A percentile compares a stretch with the other conserved stretches of the same genome.
These are phyloP conservation scores for Dendrobium huoshanense DNA, from an alignment of 106 monocot genomes.

Conservation along the genomic window DNA sequence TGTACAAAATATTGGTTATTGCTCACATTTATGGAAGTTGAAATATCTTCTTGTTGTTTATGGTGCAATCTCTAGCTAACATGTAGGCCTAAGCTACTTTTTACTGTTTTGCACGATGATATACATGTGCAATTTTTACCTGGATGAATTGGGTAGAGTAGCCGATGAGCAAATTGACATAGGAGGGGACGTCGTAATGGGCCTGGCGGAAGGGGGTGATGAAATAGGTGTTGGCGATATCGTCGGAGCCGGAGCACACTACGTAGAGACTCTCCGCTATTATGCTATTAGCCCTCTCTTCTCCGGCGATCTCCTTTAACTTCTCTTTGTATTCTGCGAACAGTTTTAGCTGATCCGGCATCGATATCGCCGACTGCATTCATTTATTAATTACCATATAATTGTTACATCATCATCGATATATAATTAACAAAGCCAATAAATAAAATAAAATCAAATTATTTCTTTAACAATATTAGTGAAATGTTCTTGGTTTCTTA, in stretches of 20 bases:
- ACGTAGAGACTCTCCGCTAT: constrained; percentile 31
- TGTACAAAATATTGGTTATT: too few relatives aligned
- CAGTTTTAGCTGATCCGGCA: constrained; percentile 36
- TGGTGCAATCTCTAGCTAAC: too few relatives aligned
- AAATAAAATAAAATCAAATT: too few relatives aligned
- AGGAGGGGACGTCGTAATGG: constrained; percentile 42
- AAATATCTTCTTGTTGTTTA: too few relatives aligned
- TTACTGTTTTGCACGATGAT: too few relatives aligned
- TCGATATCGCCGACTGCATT: constrained; percentile 41
- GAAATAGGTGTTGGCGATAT: constrained; percentile 54
- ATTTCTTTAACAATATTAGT: too few relatives aligned
- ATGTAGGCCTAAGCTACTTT: too few relatives aligned
- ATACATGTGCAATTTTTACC: constrained; percentile 21
- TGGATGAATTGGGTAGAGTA: constrained; percentile 34
- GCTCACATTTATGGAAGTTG: too few relatives aligned
- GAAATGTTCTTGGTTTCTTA: too few relatives aligned
- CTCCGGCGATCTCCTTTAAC: constrained; percentile 36
- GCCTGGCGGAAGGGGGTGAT: constrained; percentile 9
- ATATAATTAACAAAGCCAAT: too few relatives aligned
- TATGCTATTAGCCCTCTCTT: constrained; percentile 25
- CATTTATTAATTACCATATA: too few relatives aligned
- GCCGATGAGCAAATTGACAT: constrained; percentile 32
- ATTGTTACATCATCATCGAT: too few relatives aligned
- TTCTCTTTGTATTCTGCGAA: constrained; percentile 55
- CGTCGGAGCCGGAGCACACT: constrained; percentile 39